Conservation (phyloP, 106 monocot genomes). For the Xerophyta viscosa region DNA sequence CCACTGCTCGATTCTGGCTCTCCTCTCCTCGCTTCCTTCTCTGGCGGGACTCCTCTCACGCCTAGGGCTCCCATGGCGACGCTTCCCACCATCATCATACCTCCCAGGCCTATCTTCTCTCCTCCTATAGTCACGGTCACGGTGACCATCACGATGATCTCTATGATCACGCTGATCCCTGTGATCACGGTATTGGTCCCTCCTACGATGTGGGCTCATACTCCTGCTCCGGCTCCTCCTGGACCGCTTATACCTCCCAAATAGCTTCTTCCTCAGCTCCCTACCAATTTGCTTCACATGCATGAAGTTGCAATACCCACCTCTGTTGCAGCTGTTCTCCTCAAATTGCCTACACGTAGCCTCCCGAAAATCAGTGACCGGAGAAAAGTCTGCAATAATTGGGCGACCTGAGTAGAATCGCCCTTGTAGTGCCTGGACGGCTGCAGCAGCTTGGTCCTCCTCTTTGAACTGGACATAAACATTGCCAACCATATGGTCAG, state of each 20-base stretch:
- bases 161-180: slow-evolving; percentile 2
- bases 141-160: not conserved
- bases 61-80: slow-evolving; percentile 20
- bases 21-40: slow-evolving; percentile 26
- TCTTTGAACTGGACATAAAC: slow-evolving; percentile 53
- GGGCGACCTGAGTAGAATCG: slow-evolving; percentile 50
- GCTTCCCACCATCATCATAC: slow-evolving; percentile 20
- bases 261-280: slow-evolving; percentile 36
- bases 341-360: slow-evolving; percentile 56
- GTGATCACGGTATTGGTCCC: slow-evolving; percentile 9
- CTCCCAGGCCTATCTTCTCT: slow-evolving; percentile 7
- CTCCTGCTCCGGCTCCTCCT: slow-evolving; percentile 19
- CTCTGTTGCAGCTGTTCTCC: slow-evolving; percentile 50
- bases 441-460: slow-evolving; percentile 46
- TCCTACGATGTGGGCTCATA: slow-evolving; percentile 15
- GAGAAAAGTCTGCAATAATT: slow-evolving; percentile 54
- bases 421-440: slow-evolving; percentile 27
- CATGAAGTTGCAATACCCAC: slow-evolving; percentile 60
- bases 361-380: slow-evolving; percentile 53
- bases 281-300: slow-evolving; percentile 42
- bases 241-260: slow-evolving; percentile 17
- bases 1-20: slow-evolving; percentile 32
- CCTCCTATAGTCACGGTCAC: slow-evolving; percentile 8
- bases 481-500: slow-evolving; percentile 61
- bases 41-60: slow-evolving; percentile 17